Base-by-base conservation (phyloP, 108 stramenopile genomes). In the Nitzschia palea region DNA sequence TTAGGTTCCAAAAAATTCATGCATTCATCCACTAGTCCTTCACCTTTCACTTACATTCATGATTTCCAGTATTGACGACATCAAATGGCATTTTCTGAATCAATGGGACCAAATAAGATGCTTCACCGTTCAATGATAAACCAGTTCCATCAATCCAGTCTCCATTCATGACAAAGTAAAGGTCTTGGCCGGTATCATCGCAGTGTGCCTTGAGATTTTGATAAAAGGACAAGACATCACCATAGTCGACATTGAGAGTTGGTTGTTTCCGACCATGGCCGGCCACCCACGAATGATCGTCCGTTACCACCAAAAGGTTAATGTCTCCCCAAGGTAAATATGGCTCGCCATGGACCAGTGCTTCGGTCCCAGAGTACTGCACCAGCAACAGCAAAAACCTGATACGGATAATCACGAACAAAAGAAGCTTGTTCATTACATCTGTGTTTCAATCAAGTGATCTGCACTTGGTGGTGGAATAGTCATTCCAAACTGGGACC, bases 81-180 rank as follows among this genome's bases (percentile, higher is more conserved):
- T 88, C 83, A 65, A 74, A 86, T 0, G 90, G 90, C 87, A 91
- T 88, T 14, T 77, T 70, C 65, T 86, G 67, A n/a, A 91, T 51
- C 33, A 91, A 61, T 9, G 80, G 85, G n/a, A 76, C 56, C 20
- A 91, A 58, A 52, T 73, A 44, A 0, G 72, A 58, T 14, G 55
- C n/a, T 52, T 83, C 74, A 12, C 71, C 77, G n/a, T 64, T 23
- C 14, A 57, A 20, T 14, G 44, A 44, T 25, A 74, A 37, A 18
- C 89, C 80, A 4, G 91, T 88, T 10, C 91, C 91, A 42, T 74
- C 63, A 22, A 74, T 26, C 42, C 42, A 67, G 36, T 74, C 65
- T 0, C 73, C 73, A 76, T 94, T 94, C 78, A 85, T 87, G 28
- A 94, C 86, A 76, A 94, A 80, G 62, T 84, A 86, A 0, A 90